Percentiles rank a stretch among this genome's conserved stretches.
phyloP scores from a whole-genome alignment of 2,329 filamentous ascomycete genomes.

The Saccharata proteae region DNA sequence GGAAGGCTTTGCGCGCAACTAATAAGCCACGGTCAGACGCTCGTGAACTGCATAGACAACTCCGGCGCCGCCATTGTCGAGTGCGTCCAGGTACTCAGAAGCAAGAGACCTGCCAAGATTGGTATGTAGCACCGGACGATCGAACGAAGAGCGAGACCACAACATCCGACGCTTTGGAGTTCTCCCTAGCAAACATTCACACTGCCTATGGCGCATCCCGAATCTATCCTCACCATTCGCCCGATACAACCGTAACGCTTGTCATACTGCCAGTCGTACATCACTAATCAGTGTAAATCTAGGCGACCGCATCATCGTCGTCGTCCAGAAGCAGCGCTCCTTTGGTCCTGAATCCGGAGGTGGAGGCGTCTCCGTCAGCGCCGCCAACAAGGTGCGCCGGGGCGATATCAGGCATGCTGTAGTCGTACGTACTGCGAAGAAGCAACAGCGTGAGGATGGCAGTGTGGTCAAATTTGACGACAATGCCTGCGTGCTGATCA shows the following conservation, averaged over 20 bases:
- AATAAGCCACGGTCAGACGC: conserved; percentile 47
- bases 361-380: conserved; percentile 57
- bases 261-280: background rate
- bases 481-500: conserved; percentile 94
- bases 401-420: conserved; percentile 95
- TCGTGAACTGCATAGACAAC: conserved; percentile 99
- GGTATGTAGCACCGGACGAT: conserved; percentile 46
- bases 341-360: conserved; percentile 60
- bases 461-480: conserved; percentile 90
- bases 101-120: conserved; percentile 78
- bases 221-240: background rate
- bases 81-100: conserved; percentile 84
- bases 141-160: conserved; percentile 2
- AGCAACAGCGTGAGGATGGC: conserved; percentile 76
- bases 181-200: background rate
- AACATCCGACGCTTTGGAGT: background rate
- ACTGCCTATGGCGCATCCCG: no score
- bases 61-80: conserved; percentile 95
- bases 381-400: conserved; percentile 85
- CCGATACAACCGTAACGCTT: no score
- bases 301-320: conserved; percentile 95
- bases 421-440: conserved; percentile 82
- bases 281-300: no score
- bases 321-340: conserved; percentile 89
- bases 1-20: background rate